These are phyloP conservation scores for Paraphaeosphaeria minitans DNA, from an alignment of 2,329 filamentous ascomycete genomes.

Conservation along the genomic window DNA sequence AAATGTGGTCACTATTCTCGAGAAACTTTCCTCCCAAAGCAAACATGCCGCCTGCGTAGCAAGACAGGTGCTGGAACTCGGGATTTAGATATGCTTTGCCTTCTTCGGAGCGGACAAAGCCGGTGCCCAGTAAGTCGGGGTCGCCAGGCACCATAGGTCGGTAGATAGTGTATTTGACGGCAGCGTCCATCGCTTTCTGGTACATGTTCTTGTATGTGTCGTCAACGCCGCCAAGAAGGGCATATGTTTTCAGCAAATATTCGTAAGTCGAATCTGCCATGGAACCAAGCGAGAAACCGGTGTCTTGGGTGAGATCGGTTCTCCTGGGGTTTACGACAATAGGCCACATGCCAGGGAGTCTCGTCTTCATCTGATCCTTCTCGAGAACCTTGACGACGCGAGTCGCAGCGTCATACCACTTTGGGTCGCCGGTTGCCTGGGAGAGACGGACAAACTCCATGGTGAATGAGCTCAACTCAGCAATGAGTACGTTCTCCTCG, in stretches of 20 bases:
- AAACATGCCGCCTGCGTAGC: slow-evolving; percentile 68
- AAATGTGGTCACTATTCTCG: slow-evolving; percentile 58
- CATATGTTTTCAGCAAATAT: slow-evolving; percentile 54
- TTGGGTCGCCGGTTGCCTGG: slow-evolving; percentile 51
- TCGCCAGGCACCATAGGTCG: slow-evolving; percentile 56
- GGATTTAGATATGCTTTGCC: slow-evolving; percentile 48
- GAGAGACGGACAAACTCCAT: slow-evolving; percentile 57
- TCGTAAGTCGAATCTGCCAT: slow-evolving; percentile 47
- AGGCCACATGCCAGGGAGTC: slow-evolving; percentile 56
- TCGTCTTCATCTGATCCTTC: slow-evolving; percentile 49
- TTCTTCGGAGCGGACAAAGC: slow-evolving; percentile 47
- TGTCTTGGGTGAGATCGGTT: slow-evolving; percentile 49
- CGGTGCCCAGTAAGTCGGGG: slow-evolving; percentile 54
- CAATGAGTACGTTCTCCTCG: slow-evolving; percentile 49
- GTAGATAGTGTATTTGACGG: slow-evolving; percentile 54
- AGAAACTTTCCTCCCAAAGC: slow-evolving; percentile 64
- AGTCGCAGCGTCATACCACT: slow-evolving; percentile 54
- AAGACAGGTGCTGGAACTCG: slow-evolving; percentile 63
- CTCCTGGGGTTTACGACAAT: slow-evolving; percentile 50
- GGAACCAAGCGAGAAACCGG: slow-evolving; percentile 40
- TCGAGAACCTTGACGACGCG: slow-evolving; percentile 51
- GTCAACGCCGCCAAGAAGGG: slow-evolving; percentile 53
- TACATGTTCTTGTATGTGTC: slow-evolving; percentile 60
- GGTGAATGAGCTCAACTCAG: slow-evolving; percentile 54
- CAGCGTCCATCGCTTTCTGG: slow-evolving; percentile 54